Percentiles rank a stretch among this genome's conserved stretches.
Conservation (phyloP, 192 early-diverging fungal species). For the Gigaspora rosea region DNA sequence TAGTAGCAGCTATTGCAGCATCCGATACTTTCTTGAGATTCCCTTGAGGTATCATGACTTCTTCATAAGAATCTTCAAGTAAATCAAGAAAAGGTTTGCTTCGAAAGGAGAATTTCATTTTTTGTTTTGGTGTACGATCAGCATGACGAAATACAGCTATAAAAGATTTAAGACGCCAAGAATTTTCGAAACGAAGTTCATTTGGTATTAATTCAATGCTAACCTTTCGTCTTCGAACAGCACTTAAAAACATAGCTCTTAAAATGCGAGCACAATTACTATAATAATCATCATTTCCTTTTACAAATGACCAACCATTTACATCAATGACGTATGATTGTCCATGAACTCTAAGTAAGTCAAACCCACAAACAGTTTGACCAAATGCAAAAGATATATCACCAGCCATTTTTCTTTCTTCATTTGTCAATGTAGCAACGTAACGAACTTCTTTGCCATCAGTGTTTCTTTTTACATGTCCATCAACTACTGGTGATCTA, state of each 20-base stretch:
- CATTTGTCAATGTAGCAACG: constrained; percentile 73
- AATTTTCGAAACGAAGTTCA: constrained; percentile 71
- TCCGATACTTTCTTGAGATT: constrained; percentile 66
- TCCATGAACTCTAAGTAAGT: constrained; percentile 82
- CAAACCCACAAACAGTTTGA: constrained; percentile 95
- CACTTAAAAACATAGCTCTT: constrained; percentile 74
- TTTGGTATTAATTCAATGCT: constrained; percentile 52
- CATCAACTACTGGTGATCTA: constrained; percentile 93
- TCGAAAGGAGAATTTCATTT: constrained; percentile 85
- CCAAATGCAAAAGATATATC: constrained; percentile 80
- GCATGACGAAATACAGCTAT: constrained; percentile 92
- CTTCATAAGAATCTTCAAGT: constrained; percentile 65
- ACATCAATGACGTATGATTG: constrained; percentile 94
- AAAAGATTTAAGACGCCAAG: constrained; percentile 94
- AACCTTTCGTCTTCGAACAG: constrained; percentile 58
- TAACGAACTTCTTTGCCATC: constrained; percentile 98
- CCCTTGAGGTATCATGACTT: constrained; percentile 78
- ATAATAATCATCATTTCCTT: constrained; percentile 93
- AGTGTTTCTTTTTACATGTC: constrained; percentile 90
- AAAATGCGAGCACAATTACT: constrained; percentile 79
- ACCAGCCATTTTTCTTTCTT: constrained; percentile 78
- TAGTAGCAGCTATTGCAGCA: constrained; percentile 59
- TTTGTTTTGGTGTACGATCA: constrained; percentile 97
- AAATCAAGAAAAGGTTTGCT: constrained; percentile 71
- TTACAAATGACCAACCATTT: constrained; percentile 99